Base-by-base conservation (phyloP, 371 early-diverging fungal genomes). In the Mortierella sp. region DNA sequence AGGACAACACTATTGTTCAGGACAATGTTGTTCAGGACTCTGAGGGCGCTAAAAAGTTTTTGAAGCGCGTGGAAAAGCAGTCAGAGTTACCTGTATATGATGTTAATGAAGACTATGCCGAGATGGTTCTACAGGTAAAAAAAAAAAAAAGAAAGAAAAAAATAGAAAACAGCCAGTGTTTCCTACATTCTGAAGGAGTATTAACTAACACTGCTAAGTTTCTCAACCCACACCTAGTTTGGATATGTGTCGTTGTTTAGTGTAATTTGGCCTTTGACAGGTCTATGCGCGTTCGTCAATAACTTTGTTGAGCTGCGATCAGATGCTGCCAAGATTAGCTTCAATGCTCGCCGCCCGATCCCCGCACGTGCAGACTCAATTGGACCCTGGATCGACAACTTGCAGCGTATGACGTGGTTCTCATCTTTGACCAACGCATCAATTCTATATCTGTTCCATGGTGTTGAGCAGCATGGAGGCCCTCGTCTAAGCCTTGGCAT, bases 161-260 rank as follows among this genome's bases (percentile, higher is more conserved):
- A 15, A n/a, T 6, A 23, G 19, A 31, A 31, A 22, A 34, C 19
- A 3, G 10, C 29, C 37, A 3, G 49, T 12, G 15, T 29, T 40
- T 1, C 8, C n/a, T n/a, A n/a, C 8, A 7, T n/a, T 47, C n/a
- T 43, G 43, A 15, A 22, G n/a, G 17, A 47, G 3, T 47, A n/a
- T n/a, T n/a, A 5, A n/a, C n/a, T 47, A n/a, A 47, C n/a, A 3
- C n/a, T n/a, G n/a, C 17, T 3, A 34, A 2, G 68, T 29, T 63
- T 19, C 45, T n/a, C 23, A 49, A 22, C 5, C 45, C 22, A 17
- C 29, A 4, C 12, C n/a, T 64, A 80, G 80, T 80, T 80, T 70
- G 96, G 95, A 17, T 93, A 94, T 79, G 92, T 97, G 29, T 88
- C 92, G n/a, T 86, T 96, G 83, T 97, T 96, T 80, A 92, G 94